These are phyloP conservation scores for Dryadomyces sulphureus DNA, from an alignment of 2,329 filamentous ascomycete species.

Conservation along the genomic window DNA sequence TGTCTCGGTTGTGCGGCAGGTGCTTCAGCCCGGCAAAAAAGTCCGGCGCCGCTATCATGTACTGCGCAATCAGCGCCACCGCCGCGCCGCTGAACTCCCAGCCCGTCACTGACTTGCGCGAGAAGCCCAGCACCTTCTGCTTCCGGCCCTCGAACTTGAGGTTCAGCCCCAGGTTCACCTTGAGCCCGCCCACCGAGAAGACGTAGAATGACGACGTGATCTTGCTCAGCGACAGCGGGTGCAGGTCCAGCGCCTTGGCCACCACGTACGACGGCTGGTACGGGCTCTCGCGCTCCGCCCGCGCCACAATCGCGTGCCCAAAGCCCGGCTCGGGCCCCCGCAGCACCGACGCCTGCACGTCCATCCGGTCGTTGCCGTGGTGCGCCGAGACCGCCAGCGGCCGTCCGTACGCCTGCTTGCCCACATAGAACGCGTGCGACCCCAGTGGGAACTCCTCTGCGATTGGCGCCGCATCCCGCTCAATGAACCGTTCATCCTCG, in stretches of 20 bases:
- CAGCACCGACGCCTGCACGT: slow-evolving; percentile 61
- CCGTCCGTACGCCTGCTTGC: slow-evolving; percentile 82
- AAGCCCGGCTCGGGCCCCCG: slow-evolving; percentile 70
- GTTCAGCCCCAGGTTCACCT: slow-evolving; percentile 84
- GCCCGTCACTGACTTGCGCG: slow-evolving; percentile 67
- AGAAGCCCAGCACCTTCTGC: slow-evolving; percentile 90
- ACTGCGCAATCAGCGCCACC: slow-evolving; percentile 64
- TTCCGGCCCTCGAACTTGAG: slow-evolving; percentile 95
- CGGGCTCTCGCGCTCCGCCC: slow-evolving; percentile 53
- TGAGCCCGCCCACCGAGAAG: slow-evolving; percentile 51
- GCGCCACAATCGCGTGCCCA: slow-evolving; percentile 54
- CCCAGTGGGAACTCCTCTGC: slow-evolving; percentile 80
- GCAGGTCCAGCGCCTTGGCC: slow-evolving; percentile 64
- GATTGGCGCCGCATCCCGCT: slow-evolving; percentile 73
- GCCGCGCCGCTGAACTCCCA: slow-evolving; percentile 94
- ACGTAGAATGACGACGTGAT: slow-evolving; percentile 91
- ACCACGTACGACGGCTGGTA: slow-evolving; percentile 87
- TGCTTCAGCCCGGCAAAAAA: slow-evolving; percentile 82
- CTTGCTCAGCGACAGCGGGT: slow-evolving; percentile 82
- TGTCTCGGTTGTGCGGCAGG: slow-evolving; percentile 75
- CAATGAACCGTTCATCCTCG: slow-evolving; percentile 84
- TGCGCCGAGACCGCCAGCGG: slow-evolving; percentile 74
- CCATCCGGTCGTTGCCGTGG: slow-evolving; percentile 51
- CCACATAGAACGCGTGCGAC: slow-evolving; percentile 81
- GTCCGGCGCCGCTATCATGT: slow-evolving; percentile 89